Conservation (phyloP, 164 flowering plant species). For the Magnolia changhungtana region DNA sequence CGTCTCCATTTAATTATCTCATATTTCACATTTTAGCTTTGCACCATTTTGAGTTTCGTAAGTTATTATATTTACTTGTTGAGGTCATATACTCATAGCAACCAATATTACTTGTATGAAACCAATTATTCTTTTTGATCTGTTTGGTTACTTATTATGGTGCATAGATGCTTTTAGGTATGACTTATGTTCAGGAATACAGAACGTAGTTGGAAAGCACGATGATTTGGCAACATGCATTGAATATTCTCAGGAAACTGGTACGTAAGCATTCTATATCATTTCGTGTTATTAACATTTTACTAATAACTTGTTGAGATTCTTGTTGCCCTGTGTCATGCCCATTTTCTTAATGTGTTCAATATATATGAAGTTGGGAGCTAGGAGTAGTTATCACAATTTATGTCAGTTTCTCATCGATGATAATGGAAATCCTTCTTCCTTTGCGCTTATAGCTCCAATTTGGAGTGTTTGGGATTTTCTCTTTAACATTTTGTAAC, state of each 20-base stretch:
- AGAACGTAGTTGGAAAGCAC: constrained; percentile 48
- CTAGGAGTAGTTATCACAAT: neutral
- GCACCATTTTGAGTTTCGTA: neutral
- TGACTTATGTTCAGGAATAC: constrained; percentile 53
- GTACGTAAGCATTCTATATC: constrained; percentile 34
- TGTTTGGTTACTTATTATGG: constrained; percentile 3
- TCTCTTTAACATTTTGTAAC: too few relatives aligned
- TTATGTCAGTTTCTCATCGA: too few relatives aligned
- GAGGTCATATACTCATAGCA: too few relatives aligned
- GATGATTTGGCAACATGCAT: constrained; percentile 62
- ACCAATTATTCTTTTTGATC: neutral
- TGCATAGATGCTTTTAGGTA: constrained; percentile 40
- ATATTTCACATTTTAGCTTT: neutral
- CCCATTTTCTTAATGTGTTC: neutral
- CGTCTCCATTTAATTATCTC: neutral
- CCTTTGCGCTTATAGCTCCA: too few relatives aligned
- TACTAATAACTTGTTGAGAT: neutral
- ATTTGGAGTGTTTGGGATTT: too few relatives aligned
- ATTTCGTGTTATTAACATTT: neutral
- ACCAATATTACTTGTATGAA: neutral
- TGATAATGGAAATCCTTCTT: too few relatives aligned
- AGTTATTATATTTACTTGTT: too few relatives aligned
- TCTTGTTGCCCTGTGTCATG: neutral
- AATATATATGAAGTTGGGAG: neutral
- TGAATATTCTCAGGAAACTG: constrained; percentile 58